A percentile compares a stretch with the other conserved stretches of the same genome.
Evolutionary conservation across 2,329 filamentous ascomycete genomes (phyloP).

Genomic region (Penicillium sp.): DNA sequence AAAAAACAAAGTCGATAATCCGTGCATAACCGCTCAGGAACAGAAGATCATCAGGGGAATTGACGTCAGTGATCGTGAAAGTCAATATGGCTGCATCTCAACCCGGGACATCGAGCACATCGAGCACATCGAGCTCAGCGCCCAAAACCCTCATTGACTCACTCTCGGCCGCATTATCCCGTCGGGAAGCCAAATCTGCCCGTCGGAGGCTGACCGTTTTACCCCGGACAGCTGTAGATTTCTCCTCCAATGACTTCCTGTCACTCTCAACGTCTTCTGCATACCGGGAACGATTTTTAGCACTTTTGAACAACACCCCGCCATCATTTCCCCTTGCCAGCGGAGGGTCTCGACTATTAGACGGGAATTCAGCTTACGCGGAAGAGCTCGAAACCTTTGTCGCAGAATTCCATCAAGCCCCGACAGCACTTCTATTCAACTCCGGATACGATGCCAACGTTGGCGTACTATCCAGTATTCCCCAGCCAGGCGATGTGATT

Average conservation of each 20-base stretch:
- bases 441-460: constrained; percentile 67
- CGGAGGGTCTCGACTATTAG: constrained; percentile 61
- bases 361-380: constrained; percentile 63
- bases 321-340: constrained; percentile 50
- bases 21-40: too few relatives aligned
- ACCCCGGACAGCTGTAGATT: constrained; percentile 50
- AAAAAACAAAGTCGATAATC: background rate
- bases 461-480: constrained; percentile 60
- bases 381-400: constrained; percentile 59
- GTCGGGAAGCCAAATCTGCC: constrained; percentile 44
- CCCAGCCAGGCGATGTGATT: constrained; percentile 60
- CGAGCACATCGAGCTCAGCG: background rate
- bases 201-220: constrained; percentile 50
- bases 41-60: background rate
- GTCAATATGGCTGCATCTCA: background rate
- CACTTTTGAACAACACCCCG: constrained; percentile 43
- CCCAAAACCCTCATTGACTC: constrained; percentile 28
- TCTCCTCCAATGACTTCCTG: constrained; percentile 66
- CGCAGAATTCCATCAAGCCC: constrained; percentile 59
- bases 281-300: constrained; percentile 50
- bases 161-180: constrained; percentile 35
- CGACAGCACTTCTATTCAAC: constrained; percentile 59
- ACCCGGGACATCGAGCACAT: background rate
- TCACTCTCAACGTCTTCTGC: constrained; percentile 52
- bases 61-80: background rate